Percentiles rank a stretch among this genome's conserved stretches.
These are phyloP conservation scores for Xylaria sp. DNA, from an alignment of 2,329 filamentous ascomycete genomes.

Conservation along the genomic window DNA sequence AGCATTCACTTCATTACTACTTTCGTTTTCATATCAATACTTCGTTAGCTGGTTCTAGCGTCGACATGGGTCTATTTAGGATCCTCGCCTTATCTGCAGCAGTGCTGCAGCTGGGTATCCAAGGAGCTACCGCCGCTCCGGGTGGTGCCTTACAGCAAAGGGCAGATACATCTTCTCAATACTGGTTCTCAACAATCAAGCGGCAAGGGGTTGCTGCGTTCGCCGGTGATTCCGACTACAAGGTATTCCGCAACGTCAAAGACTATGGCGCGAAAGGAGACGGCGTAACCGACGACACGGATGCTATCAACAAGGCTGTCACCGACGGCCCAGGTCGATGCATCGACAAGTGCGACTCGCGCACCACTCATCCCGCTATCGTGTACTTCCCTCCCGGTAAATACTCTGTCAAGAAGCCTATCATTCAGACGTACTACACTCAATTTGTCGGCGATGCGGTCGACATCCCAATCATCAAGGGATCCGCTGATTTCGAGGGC, in stretches of 20 bases:
- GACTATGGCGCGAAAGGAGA: slow-evolving; percentile 76
- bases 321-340: slow-evolving; percentile 75
- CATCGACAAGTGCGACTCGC: slow-evolving; percentile 80
- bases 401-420: slow-evolving; percentile 79
- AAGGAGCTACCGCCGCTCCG: slow-evolving; percentile 29
- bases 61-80: slow-evolving; percentile 43
- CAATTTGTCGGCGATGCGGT: slow-evolving; percentile 85
- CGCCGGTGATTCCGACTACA: slow-evolving; percentile 60
- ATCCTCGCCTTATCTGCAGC: slow-evolving; percentile 38
- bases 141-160: slow-evolving; percentile 32
- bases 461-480: slow-evolving; percentile 76
- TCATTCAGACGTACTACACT: slow-evolving; percentile 90
- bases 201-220: slow-evolving; percentile 74
- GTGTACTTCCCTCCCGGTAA: slow-evolving; percentile 92
- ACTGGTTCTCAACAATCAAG: slow-evolving; percentile 75
- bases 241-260: slow-evolving; percentile 78
- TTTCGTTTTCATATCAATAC: slow-evolving; percentile 29
- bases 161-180: slow-evolving; percentile 52
- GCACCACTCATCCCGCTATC: slow-evolving; percentile 81
- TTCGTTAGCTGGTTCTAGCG: slow-evolving; percentile 40
- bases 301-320: slow-evolving; percentile 85
- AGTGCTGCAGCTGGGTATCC: slow-evolving; percentile 36
- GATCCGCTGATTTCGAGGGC: slow-evolving; percentile 72
- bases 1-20: slow-evolving; percentile 18
- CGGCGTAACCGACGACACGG: slow-evolving; percentile 79